Evolutionary conservation across 495 filamentous ascomycete genomes (phyloP).

Genomic region (Acidomyces sp.): DNA sequence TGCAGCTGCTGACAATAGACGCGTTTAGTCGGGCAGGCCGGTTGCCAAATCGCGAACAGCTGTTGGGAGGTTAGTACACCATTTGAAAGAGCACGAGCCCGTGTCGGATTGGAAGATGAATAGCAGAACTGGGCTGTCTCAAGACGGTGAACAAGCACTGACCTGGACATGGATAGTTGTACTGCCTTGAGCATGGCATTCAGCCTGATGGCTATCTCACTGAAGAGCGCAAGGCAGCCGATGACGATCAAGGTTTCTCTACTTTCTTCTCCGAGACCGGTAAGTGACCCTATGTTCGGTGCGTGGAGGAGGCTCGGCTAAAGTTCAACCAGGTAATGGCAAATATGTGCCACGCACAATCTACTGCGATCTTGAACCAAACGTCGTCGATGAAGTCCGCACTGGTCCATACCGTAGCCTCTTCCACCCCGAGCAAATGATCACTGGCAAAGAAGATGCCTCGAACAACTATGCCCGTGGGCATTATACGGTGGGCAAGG

Average conservation of each 20-base stretch:
- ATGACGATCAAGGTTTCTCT: slow-evolving; percentile 95
- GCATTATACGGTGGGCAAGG: slow-evolving; percentile 98
- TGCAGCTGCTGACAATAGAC: slow-evolving; percentile 24
- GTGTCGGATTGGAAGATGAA: slow-evolving; percentile 1
- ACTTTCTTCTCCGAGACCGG: slow-evolving; percentile 99
- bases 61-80: slow-evolving; percentile 89
- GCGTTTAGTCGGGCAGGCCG: slow-evolving; percentile 88
- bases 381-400: slow-evolving; percentile 98
- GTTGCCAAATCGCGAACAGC: slow-evolving; percentile 99
- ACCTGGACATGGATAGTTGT: slow-evolving; percentile 49
- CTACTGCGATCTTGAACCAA: slow-evolving; percentile 99
- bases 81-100: neutral
- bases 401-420: slow-evolving; percentile 89
- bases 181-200: slow-evolving; percentile 99
- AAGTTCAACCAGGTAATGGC: slow-evolving; percentile 93
- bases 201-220: slow-evolving; percentile 99
- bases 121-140: slow-evolving; percentile 9
- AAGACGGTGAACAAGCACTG: slow-evolving; percentile 9
- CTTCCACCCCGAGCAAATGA: slow-evolving; percentile 98
- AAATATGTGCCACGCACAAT: slow-evolving; percentile 98
- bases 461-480: slow-evolving; percentile 99
- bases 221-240: slow-evolving; percentile 85
- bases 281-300: slow-evolving; percentile 38
- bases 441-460: slow-evolving; percentile 98
- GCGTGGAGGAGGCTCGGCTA: too few relatives aligned